Conservation (phyloP, 345 rosid species). For the Gossypium sturtianum region DNA sequence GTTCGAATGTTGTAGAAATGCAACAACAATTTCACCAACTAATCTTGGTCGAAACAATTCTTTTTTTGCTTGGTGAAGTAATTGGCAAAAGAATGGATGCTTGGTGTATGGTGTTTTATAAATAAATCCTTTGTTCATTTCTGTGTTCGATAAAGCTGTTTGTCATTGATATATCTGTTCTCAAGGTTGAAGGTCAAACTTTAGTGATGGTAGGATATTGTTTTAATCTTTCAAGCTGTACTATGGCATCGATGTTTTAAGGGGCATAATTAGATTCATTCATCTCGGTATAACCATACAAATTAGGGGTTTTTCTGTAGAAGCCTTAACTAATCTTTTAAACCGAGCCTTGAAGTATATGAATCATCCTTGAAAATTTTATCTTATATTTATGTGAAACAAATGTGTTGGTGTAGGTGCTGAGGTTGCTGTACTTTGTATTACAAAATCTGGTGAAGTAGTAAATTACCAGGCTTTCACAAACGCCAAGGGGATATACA, state of each 20-base stretch:
- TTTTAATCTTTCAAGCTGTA: background rate
- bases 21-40: no score
- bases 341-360: background rate
- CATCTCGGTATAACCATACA: background rate
- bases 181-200: background rate
- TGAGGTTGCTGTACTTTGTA: slow-evolving; percentile 96
- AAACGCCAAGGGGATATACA: slow-evolving; percentile 70
- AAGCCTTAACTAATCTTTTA: background rate
- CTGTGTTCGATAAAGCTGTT: no score
- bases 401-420: slow-evolving; percentile 50
- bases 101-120: no score
- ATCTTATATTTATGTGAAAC: background rate
- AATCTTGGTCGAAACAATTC: no score
- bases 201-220: background rate
- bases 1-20: no score
- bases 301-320: background rate
- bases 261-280: background rate
- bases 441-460: slow-evolving; percentile 88
- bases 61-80: no score
- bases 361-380: background rate
- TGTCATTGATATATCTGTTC: background rate
- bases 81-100: no score
- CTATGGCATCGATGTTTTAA: background rate
- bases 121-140: no score
- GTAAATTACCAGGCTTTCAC: slow-evolving; percentile 92